These are phyloP conservation scores for Ustilago loliicola DNA, from an alignment of 1,284 basidiomycete species.

Conservation along the genomic window DNA sequence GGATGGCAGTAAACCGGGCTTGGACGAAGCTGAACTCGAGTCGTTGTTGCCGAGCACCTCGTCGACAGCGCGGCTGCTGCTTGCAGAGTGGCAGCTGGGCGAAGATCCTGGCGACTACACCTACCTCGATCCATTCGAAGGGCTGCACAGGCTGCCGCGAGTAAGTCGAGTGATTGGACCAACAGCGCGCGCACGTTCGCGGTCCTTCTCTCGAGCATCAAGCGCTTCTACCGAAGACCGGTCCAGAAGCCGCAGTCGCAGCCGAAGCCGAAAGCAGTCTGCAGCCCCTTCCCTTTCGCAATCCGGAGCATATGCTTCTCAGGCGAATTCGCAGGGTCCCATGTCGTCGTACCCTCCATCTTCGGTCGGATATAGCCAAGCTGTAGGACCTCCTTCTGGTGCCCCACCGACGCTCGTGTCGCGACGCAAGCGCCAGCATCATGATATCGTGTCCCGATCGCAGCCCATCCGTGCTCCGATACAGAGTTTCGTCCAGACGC, in stretches of 20 bases:
- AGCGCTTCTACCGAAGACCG: constrained; percentile 33
- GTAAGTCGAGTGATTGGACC: constrained; percentile 38
- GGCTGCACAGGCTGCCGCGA: constrained; percentile 42
- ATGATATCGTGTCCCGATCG: constrained; percentile 10
- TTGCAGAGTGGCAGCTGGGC: constrained; percentile 47
- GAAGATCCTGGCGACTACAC: constrained; percentile 35
- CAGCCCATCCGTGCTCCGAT: constrained; percentile 22
- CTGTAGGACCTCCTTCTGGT: constrained; percentile 12
- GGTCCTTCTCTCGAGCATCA: constrained; percentile 47
- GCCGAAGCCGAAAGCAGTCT: constrained; percentile 22
- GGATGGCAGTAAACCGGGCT: background rate
- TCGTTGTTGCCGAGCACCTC: constrained; percentile 38
- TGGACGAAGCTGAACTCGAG: constrained; percentile 33
- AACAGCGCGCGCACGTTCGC: constrained; percentile 37
- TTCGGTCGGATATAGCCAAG: constrained; percentile 21
- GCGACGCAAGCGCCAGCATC: constrained; percentile 23
- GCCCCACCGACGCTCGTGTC: constrained; percentile 33
- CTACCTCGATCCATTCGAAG: constrained; percentile 46
- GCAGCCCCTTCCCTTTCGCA: constrained; percentile 26
- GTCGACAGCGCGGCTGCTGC: constrained; percentile 42
- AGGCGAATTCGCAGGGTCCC: constrained; percentile 13
- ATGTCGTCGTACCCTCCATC: constrained; percentile 34
- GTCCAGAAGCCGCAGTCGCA: constrained; percentile 33
- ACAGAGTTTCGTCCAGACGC: constrained; percentile 9
- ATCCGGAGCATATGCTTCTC: constrained; percentile 15